Evolutionary conservation across 2,329 filamentous ascomycete species (phyloP), one percentile per base, ranked within the genome.

Genomic region (Trichoderma sp.): DNA sequence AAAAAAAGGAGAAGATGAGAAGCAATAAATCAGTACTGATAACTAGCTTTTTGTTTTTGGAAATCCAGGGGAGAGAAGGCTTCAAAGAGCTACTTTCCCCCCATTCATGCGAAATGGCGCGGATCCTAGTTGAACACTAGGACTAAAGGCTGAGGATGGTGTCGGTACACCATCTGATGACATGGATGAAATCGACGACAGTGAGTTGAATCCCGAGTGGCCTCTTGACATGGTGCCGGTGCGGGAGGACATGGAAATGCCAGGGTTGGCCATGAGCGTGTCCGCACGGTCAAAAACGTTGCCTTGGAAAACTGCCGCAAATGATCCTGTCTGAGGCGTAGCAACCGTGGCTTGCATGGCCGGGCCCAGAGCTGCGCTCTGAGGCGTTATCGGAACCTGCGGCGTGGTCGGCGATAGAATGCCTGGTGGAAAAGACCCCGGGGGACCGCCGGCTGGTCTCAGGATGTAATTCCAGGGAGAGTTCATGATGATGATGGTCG

Each of bases 301-400:
- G 12, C 88, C 87, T 2, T 84, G 82, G 73, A 90, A 89, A 1
- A 86, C 84, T 18, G 82, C 82, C 8, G 85, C 84, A 76, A 90
- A 89, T 0, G 87, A 87, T 2, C 83, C 85, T 73, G 84, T 88
- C 77, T 89, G 85, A 11, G 90, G 89, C 0, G 90, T 93, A 4
- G 93, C 92, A 12, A 97, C 91, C 0, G 94, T 98, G 1, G 95
- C 94, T 81, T 97, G 94, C 70, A 94, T 93, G 24, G 95, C 95
- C 6, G 95, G 94, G 0, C 95, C 95, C 6, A 98, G 86, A 1
- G 95, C 95, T 18, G 94, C 95, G 76, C 93, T 96, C 73, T 97
- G 88, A 8, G 95, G 95, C 1, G 95, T 98, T 77, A 96, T 94
- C 9, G 95, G 94, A 47, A 84, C 78, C 69, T 79, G 15, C 43